Conservation (phyloP, 2,329 filamentous ascomycete species). For the Chalaropsis thielavioides region DNA sequence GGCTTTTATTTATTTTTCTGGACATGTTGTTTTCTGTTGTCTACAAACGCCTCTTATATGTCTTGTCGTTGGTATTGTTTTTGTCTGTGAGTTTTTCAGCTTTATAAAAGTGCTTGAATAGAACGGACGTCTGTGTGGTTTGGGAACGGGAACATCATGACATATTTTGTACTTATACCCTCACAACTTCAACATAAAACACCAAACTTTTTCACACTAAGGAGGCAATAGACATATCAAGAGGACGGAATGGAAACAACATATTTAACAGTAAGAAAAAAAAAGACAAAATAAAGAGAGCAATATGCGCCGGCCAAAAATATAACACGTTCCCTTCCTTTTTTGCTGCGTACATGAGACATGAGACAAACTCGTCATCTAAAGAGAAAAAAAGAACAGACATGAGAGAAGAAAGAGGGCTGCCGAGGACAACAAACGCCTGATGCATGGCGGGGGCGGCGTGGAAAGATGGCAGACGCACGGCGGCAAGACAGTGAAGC, state of each 20-base stretch:
- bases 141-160: not conserved
- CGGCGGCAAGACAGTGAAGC: no score
- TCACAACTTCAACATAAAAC: not conserved
- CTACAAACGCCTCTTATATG: not conserved
- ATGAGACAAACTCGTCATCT: not conserved
- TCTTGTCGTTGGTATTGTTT: not conserved
- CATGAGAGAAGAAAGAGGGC: slow-evolving; percentile 7
- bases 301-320: slow-evolving; percentile 4
- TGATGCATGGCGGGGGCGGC: no score
- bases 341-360: slow-evolving; percentile 9
- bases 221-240: not conserved
- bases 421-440: not conserved
- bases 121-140: no score
- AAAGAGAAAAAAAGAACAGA: slow-evolving; percentile 10
- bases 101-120: no score
- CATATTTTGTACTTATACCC: no score
- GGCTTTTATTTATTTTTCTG: not conserved
- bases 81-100: no score
- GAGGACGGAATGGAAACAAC: not conserved
- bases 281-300: slow-evolving; percentile 16
- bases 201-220: not conserved
- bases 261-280: not conserved
- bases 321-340: slow-evolving; percentile 2
- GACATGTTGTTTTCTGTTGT: not conserved
- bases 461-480: no score